Base-by-base conservation (phyloP, 2,329 filamentous ascomycete species). In the Cladosporium phlei region DNA sequence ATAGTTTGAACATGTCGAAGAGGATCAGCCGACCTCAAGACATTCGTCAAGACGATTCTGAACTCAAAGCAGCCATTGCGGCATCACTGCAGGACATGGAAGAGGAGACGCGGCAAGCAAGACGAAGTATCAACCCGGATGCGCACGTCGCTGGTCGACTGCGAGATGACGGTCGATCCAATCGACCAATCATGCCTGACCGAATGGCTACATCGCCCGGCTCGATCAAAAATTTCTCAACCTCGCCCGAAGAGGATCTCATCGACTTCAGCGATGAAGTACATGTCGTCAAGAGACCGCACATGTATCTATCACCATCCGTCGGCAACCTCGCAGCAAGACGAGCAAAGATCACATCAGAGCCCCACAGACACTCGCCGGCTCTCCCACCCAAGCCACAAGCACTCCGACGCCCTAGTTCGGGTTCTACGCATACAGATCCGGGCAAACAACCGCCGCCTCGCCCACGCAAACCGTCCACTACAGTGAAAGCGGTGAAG, bases 21-120 rank as follows among this genome's bases (percentile, higher is more conserved):
- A 49, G 58, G 16, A 47, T 65, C 1, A 58, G 57, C 9, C 52
- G 63, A 24, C 63, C 61, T 3, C 44, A 55, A 7, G 63, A 64
- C 44, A 60, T 60, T 16, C 66, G 69, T 25, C 66, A 75, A n/a
- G 66, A 73, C 29, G 71, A 75, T 45, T 67, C 69, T 5, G 70
- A 75, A 28, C 57, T 74, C 11, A 64, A 65, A 54, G 68, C 70
- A 25, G 72, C 72, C 1, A 74, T 76, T 32, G 67, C 68, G 22
- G 70, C 70, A 4, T 75, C 72, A 1, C 53, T 76, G 7, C 63
- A 64, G 16, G 68, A 72, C 22, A 63, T 73, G 58, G 70, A 75
- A 42, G 49, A 56, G 22, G 58, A 65, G 58, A 64, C 52, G 47
- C 66, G 48, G 49, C 59, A 43, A 52, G 66, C 51, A 29, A 64